These are phyloP conservation scores for Nematocida sp. DNA, from an alignment of 371 early-diverging fungal genomes.

Conservation along the genomic window DNA sequence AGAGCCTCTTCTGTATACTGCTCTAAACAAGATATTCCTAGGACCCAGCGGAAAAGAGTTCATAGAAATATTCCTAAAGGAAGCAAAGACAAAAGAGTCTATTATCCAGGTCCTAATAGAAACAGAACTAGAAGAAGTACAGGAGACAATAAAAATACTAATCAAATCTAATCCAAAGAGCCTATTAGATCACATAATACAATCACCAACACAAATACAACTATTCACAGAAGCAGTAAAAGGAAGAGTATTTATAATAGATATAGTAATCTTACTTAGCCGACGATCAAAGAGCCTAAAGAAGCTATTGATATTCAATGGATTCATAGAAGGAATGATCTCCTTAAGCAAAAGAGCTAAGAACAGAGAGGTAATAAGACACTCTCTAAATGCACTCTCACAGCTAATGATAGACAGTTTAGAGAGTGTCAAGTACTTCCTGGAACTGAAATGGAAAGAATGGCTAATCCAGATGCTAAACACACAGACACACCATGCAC, in stretches of 20 bases:
- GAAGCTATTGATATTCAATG: conserved; percentile 38
- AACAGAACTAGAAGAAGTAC: not conserved
- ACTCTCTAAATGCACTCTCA: not conserved
- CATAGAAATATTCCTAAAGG: conserved; percentile 17
- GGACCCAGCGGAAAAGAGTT: conserved; percentile 40
- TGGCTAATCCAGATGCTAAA: conserved; percentile 14
- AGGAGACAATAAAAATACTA: not conserved
- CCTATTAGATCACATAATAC: not conserved
- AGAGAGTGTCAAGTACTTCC: conserved; percentile 21
- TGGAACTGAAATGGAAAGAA: conserved; percentile 26
- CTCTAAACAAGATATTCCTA: conserved; percentile 21
- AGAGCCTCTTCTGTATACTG: not conserved
- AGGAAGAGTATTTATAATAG: conserved; percentile 15
- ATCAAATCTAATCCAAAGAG: not conserved
- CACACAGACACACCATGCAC: conserved; percentile 28
- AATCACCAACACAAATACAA: not conserved
- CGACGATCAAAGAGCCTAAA: not conserved
- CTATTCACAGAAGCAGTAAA: conserved; percentile 3
- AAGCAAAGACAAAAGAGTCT: not conserved
- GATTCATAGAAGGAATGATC: conserved; percentile 26
- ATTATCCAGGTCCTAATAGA: not conserved
- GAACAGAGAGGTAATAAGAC: conserved; percentile 3
- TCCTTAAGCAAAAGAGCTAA: not conserved
- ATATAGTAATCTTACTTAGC: not conserved
- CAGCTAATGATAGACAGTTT: not conserved